These are phyloP conservation scores for Aspergillus homomorphus DNA, from an alignment of 495 filamentous ascomycete species.

Conservation along the genomic window DNA sequence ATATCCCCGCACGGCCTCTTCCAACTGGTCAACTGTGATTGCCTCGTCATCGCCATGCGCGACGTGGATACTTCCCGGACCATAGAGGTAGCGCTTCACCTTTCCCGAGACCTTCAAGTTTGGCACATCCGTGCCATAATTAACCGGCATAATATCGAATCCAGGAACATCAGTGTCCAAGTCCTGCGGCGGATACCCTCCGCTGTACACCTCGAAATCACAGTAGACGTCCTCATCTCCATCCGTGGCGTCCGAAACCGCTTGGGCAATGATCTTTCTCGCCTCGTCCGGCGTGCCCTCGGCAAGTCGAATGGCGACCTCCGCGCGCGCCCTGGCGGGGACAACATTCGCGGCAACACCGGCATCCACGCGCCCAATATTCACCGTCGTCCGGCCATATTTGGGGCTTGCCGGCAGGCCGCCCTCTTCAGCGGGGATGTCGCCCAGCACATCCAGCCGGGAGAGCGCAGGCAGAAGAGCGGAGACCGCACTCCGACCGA, in stretches of 20 bases:
- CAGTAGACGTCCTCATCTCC: constrained; percentile 58
- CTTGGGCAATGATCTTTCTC: constrained; percentile 45
- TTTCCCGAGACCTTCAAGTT: constrained; percentile 52
- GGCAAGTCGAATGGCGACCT: constrained; percentile 70
- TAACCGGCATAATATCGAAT: constrained; percentile 75
- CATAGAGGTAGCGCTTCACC: constrained; percentile 83
- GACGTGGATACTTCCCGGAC: constrained; percentile 82
- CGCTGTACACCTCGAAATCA: constrained; percentile 43
- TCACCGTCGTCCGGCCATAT: constrained; percentile 83
- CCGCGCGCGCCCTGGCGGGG: constrained; percentile 64
- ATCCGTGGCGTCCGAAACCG: constrained; percentile 58
- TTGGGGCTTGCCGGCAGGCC: constrained; percentile 69
- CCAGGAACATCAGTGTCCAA: constrained; percentile 78
- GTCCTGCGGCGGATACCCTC: constrained; percentile 70
- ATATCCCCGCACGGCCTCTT: constrained; percentile 67
- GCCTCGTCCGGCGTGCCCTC: constrained; percentile 60
- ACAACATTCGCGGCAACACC: constrained; percentile 91
- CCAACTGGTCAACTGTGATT: constrained; percentile 64
- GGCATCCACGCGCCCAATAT: constrained; percentile 73
- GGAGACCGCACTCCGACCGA: constrained; percentile 76
- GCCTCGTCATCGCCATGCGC: constrained; percentile 86
- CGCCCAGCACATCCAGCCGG: constrained; percentile 54
- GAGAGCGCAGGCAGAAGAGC: constrained; percentile 66
- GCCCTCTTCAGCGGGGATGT: constrained; percentile 35
- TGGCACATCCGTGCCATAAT: constrained; percentile 91